phyloP scores from a whole-genome alignment of 1,284 basidiomycete genomes.

The Malassezia pachydermatis region DNA sequence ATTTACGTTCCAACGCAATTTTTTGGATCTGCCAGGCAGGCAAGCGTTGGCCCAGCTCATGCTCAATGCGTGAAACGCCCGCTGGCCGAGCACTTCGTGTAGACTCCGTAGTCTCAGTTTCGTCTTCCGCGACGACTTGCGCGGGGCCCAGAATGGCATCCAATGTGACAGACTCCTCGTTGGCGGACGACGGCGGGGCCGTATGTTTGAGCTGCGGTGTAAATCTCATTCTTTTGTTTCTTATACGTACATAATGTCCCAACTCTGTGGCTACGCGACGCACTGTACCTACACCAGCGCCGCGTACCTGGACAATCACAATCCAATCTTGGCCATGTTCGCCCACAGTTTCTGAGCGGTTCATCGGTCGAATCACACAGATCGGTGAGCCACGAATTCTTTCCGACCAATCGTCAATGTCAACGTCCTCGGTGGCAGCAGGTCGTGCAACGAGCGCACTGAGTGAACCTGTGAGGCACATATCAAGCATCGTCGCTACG shows the following conservation, averaged over 20 bases:
- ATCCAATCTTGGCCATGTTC: slow-evolving; percentile 34
- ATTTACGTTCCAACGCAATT: slow-evolving; percentile 31
- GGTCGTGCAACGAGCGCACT: slow-evolving; percentile 27
- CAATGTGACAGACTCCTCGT: slow-evolving; percentile 12
- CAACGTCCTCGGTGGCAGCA: neutral
- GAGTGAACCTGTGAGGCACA: slow-evolving; percentile 24
- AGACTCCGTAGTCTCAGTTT: neutral
- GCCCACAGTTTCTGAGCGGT: slow-evolving; percentile 9
- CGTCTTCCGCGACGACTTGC: neutral
- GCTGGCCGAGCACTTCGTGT: slow-evolving; percentile 20
- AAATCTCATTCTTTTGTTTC: too few relatives aligned
- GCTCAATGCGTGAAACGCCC: slow-evolving; percentile 36
- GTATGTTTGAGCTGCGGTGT: slow-evolving; percentile 11
- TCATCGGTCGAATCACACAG: slow-evolving; percentile 30
- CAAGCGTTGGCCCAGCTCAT: slow-evolving; percentile 28
- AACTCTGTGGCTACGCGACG: slow-evolving; percentile 30
- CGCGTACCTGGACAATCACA: slow-evolving; percentile 36
- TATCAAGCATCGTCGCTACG: slow-evolving; percentile 22
- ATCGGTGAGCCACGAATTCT: slow-evolving; percentile 22
- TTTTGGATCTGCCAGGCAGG: slow-evolving; percentile 34
- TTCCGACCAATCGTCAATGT: slow-evolving; percentile 20
- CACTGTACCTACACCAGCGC: slow-evolving; percentile 28
- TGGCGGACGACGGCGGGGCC: slow-evolving; percentile 4
- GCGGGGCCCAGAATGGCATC: slow-evolving; percentile 31
- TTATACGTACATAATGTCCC: slow-evolving; percentile 25